Base-by-base conservation (phyloP, 192 early-diverging fungal species). In the Blastocladiella britannica region DNA sequence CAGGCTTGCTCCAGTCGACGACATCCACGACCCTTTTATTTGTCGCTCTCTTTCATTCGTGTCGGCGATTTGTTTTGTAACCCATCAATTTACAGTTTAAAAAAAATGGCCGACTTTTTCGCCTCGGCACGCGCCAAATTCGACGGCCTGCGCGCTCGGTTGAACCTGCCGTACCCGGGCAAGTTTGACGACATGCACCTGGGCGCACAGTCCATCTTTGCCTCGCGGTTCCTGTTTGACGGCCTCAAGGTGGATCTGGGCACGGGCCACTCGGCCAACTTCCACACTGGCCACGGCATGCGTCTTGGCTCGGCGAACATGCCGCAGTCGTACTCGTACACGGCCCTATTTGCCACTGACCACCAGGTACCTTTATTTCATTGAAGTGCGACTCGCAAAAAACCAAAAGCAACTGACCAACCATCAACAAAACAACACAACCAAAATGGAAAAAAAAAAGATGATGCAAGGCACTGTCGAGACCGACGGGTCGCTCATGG, bases 391-490 rank as follows among this genome's bases (percentile, higher is more conserved):
- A n/a, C n/a, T n/a, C n/a, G n/a, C n/a, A n/a, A n/a, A n/a, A n/a
- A n/a, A n/a, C n/a, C n/a, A n/a, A n/a, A n/a, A n/a, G n/a, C n/a
- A n/a, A n/a, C n/a, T n/a, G n/a, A n/a, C n/a, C n/a, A n/a, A n/a
- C n/a, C n/a, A n/a, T n/a, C n/a, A n/a, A n/a, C n/a, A n/a, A n/a
- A n/a, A n/a, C n/a, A n/a, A n/a, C n/a, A n/a, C n/a, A n/a, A n/a
- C n/a, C n/a, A n/a, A n/a, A n/a, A n/a, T n/a, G n/a, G n/a, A n/a
- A n/a, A 1, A 58, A 43, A 66, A 88, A 83, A 82, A 80, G 24
- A 75, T 89, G 72, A 67, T 96, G 63, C 88, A 91, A 60, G 95
- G 93, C 5, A 89, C 85, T 65, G 79, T 99, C 71, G 95, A 97
- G 63, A 86, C 85, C 56, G 85, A 95, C 60, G 81, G 85, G 54